A percentile compares a stretch with the other conserved stretches of the same genome.
These are phyloP conservation scores for Aspergillus sp. DNA, from an alignment of 2,329 filamentous ascomycete genomes.

Conservation along the genomic window DNA sequence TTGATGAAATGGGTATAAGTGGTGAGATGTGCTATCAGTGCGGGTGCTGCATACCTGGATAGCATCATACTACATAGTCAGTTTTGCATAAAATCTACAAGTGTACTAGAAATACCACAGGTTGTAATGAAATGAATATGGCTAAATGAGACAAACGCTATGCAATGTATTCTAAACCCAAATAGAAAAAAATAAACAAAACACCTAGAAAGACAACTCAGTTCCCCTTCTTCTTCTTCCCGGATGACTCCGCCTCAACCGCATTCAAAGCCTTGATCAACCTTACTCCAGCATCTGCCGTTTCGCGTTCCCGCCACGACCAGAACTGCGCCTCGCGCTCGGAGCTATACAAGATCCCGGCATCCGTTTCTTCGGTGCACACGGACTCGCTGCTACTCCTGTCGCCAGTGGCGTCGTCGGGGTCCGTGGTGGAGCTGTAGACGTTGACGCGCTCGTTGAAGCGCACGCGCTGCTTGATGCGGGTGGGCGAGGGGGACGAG, in stretches of 20 bases:
- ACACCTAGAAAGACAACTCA: neutral
- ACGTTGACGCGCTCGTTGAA: slow-evolving; percentile 29
- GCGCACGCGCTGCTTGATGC: slow-evolving; percentile 18
- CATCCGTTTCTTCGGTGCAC: slow-evolving; percentile 12
- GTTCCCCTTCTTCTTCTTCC: neutral
- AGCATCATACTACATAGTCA: no score
- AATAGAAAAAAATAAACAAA: neutral
- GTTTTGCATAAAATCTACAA: no score
- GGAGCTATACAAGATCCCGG: slow-evolving; percentile 20
- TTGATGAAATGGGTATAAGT: no score
- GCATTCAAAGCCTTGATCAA: slow-evolving; percentile 42
- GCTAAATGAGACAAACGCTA: neutral
- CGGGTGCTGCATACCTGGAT: no score
- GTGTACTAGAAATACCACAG: no score
- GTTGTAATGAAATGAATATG: neutral
- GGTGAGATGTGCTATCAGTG: no score
- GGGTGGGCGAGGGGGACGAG: slow-evolving; percentile 1
- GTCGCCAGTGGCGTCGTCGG: slow-evolving; percentile 11
- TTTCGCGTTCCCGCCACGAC: slow-evolving; percentile 44
- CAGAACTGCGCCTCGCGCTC: slow-evolving; percentile 46
- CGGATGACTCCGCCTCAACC: slow-evolving; percentile 7
- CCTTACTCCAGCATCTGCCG: slow-evolving; percentile 42
- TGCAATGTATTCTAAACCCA: neutral
- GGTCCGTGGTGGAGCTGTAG: slow-evolving; percentile 17
- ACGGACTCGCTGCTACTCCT: slow-evolving; percentile 14